These are phyloP conservation scores for Raphidocelis subcapitata DNA, from an alignment of 139 green algal genomes.

Conservation along the genomic window DNA sequence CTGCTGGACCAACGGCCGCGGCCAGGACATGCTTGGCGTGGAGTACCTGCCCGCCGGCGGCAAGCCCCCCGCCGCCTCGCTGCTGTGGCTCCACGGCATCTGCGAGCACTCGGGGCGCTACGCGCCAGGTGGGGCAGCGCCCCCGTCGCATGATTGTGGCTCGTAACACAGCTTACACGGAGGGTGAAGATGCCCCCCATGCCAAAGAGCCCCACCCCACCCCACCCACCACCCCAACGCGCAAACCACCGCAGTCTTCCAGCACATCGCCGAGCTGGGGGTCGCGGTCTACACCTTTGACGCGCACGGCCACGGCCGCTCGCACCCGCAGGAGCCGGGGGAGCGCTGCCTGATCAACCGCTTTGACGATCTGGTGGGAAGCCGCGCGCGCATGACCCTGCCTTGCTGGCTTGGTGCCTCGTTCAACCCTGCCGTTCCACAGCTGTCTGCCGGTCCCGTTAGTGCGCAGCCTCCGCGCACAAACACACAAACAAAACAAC, in stretches of 20 bases:
- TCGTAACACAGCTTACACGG: too few relatives aligned
- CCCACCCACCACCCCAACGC: background rate
- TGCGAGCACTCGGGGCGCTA: slow-evolving; percentile 60
- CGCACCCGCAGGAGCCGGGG: slow-evolving; percentile 19
- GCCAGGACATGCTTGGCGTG: background rate
- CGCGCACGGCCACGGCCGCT: slow-evolving; percentile 42
- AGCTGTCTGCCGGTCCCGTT: too few relatives aligned
- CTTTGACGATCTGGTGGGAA: slow-evolving; percentile 38
- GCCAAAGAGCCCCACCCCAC: background rate
- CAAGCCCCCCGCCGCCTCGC: slow-evolving; percentile 6
- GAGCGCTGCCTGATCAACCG: slow-evolving; percentile 14
- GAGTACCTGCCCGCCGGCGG: slow-evolving; percentile 12
- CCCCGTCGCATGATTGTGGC: too few relatives aligned
- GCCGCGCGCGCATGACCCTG: background rate
- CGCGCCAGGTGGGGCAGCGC: slow-evolving; percentile 34
- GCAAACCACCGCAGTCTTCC: slow-evolving; percentile 29
- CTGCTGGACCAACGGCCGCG: background rate
- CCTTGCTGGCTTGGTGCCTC: background rate
- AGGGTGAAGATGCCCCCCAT: background rate
- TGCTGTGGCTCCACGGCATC: slow-evolving; percentile 64
- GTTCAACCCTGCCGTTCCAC: too few relatives aligned
- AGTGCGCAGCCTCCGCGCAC: too few relatives aligned
- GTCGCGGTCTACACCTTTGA: slow-evolving; percentile 45
- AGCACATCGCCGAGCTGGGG: slow-evolving; percentile 27
- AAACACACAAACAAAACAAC: too few relatives aligned